These are phyloP conservation scores for Nakazawaea populi DNA, from an alignment of 805 yeast genomes.

Conservation along the genomic window DNA sequence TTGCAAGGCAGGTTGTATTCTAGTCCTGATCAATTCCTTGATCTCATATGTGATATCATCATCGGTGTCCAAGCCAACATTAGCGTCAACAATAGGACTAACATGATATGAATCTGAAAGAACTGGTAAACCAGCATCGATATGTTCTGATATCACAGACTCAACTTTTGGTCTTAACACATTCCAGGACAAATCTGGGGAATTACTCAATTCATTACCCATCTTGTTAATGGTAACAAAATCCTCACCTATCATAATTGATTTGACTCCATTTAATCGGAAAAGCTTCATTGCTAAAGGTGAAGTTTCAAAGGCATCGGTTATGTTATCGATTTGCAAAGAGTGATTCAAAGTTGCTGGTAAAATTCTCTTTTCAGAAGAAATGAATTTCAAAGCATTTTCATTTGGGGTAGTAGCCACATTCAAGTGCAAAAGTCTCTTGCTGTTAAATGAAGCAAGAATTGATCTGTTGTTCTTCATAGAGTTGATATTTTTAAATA, in stretches of 20 bases:
- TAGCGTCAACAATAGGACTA: slow-evolving; percentile 9
- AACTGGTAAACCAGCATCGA: slow-evolving; percentile 22
- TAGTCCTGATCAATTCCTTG: slow-evolving; percentile 62
- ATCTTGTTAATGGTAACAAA: slow-evolving; percentile 66
- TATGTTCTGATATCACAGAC: slow-evolving; percentile 18
- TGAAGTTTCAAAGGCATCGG: slow-evolving; percentile 52
- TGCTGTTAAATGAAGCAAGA: neutral
- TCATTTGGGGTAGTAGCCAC: slow-evolving; percentile 60
- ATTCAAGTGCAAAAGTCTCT: slow-evolving; percentile 31
- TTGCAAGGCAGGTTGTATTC: slow-evolving; percentile 68
- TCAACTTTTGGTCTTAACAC: slow-evolving; percentile 20
- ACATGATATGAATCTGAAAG: slow-evolving; percentile 15
- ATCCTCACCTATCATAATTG: slow-evolving; percentile 69
- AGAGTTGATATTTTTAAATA: neutral
- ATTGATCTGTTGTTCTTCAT: neutral
- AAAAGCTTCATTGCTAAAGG: slow-evolving; percentile 60
- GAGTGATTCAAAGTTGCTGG: slow-evolving; percentile 40
- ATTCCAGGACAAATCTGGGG: slow-evolving; percentile 25
- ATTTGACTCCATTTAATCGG: slow-evolving; percentile 57
- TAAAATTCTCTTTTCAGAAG: slow-evolving; percentile 38
- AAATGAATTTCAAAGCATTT: slow-evolving; percentile 64
- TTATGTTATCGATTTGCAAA: slow-evolving; percentile 44
- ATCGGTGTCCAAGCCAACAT: slow-evolving; percentile 45
- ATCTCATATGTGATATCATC: slow-evolving; percentile 64
- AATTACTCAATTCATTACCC: slow-evolving; percentile 25